Percentiles rank a stretch among this genome's conserved stretches.
Evolutionary conservation across 148 eudicot genomes (phyloP).

Genomic region (Camellia granthamiana): DNA sequence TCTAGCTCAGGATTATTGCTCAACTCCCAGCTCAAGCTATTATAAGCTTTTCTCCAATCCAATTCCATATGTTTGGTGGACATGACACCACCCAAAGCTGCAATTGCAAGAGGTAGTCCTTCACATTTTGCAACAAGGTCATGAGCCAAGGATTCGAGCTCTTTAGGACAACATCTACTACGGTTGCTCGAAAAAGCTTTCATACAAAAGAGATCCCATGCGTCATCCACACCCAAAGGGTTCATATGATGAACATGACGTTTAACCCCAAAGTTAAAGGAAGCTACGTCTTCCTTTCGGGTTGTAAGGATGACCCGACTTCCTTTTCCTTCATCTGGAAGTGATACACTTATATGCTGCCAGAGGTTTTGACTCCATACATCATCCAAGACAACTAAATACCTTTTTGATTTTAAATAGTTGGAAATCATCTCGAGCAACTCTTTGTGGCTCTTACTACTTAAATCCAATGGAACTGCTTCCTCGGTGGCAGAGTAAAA

Average conservation of each 20-base stretch:
- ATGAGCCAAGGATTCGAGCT: not conserved
- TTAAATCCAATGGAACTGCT: not conserved
- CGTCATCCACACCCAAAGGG: too few species aligned
- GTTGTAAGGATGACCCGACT: conserved; percentile 24
- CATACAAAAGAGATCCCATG: too few species aligned
- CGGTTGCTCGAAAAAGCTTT: too few species aligned
- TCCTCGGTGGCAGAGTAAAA: not conserved
- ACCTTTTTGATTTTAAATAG: not conserved
- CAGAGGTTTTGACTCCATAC: conserved; percentile 10
- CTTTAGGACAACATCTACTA: too few species aligned
- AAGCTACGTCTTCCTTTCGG: not conserved
- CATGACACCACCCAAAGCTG: not conserved
- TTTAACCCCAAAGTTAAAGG: too few species aligned
- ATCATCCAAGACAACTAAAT: conserved; percentile 4
- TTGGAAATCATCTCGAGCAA: not conserved
- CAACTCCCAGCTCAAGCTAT: too few species aligned
- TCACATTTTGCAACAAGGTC: conserved; percentile 12
- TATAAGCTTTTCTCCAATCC: too few species aligned
- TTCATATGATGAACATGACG: too few species aligned
- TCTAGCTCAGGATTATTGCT: too few species aligned
- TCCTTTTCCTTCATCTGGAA: conserved; percentile 9
- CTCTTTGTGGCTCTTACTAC: not conserved
- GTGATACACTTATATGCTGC: not conserved
- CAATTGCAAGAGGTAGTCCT: conserved; percentile 22
- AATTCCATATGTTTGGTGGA: too few species aligned